phyloP scores from a whole-genome alignment of 2,329 filamentous ascomycete species.

The Aureobasidium sp. region DNA sequence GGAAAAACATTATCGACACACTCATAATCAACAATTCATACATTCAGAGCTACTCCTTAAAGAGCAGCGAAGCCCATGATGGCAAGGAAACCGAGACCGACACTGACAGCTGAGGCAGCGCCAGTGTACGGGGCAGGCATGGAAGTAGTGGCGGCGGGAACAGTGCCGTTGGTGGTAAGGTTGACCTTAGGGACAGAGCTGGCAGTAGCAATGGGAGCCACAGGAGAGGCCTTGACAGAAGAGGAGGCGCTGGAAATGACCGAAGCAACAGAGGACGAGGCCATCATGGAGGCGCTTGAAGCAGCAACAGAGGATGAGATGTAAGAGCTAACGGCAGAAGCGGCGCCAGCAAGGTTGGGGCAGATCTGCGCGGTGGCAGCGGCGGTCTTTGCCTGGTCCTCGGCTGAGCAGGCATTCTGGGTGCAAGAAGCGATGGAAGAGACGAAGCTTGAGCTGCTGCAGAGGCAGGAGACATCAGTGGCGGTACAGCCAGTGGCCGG shows the following conservation, averaged over 20 bases:
- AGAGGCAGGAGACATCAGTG: neutral
- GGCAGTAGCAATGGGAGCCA: neutral
- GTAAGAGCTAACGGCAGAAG: neutral
- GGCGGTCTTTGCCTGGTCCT: neutral
- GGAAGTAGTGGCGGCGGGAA: neutral
- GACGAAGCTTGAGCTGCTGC: neutral
- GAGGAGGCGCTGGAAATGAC: neutral
- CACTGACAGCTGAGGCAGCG: neutral
- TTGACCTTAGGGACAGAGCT: neutral
- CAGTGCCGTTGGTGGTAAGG: neutral
- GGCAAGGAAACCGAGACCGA: neutral
- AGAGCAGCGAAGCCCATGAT: neutral
- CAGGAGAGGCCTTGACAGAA: neutral
- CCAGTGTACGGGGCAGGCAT: neutral
- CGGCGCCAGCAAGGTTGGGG: neutral
- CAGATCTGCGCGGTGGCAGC: neutral
- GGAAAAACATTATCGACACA: neutral
- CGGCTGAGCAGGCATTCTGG: neutral
- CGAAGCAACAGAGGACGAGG: neutral
- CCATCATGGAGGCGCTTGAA: neutral
- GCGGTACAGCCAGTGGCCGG: neutral
- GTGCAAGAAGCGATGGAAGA: neutral
- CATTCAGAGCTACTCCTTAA: neutral
- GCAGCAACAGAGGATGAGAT: neutral
- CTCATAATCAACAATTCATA: neutral